phyloP scores from a whole-genome alignment of 2,329 filamentous ascomycete genomes.

The Tolypocladium sp. region DNA sequence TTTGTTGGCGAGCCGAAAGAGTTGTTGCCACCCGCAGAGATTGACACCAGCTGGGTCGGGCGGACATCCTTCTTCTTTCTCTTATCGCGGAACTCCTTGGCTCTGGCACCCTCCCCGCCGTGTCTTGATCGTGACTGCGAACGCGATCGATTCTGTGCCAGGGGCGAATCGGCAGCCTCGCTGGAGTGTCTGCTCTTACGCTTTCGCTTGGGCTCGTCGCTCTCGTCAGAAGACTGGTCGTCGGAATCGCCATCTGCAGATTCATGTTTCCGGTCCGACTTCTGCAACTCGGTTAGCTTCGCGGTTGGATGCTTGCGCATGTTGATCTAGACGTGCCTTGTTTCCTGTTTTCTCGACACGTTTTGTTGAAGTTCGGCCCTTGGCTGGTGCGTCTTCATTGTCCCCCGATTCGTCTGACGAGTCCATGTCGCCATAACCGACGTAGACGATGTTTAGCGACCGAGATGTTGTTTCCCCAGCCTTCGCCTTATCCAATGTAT shows the following conservation, averaged over 20 bases:
- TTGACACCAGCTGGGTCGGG: conserved; percentile 51
- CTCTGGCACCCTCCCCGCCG: conserved; percentile 17
- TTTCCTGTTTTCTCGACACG: conserved; percentile 15
- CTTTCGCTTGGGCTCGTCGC: conserved; percentile 11
- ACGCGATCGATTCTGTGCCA: conserved; percentile 17
- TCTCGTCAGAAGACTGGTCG: conserved; percentile 15
- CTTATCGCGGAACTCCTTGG: conserved; percentile 45
- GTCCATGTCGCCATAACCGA: conserved; percentile 43
- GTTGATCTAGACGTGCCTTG: conserved; percentile 16
- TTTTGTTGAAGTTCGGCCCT: conserved; percentile 26
- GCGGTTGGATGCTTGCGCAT: conserved; percentile 8
- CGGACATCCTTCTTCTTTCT: conserved; percentile 59
- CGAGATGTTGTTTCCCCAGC: conserved; percentile 21
- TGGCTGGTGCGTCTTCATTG: conserved; percentile 21
- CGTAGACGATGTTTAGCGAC: conserved; percentile 49
- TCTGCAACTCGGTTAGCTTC: not conserved
- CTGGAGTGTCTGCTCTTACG: conserved; percentile 17
- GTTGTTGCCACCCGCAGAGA: conserved; percentile 36
- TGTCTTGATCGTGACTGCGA: conserved; percentile 21
- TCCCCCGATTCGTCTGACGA: conserved; percentile 24
- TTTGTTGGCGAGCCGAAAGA: conserved; percentile 10
- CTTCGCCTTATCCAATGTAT: conserved; percentile 18
- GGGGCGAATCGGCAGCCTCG: conserved; percentile 9
- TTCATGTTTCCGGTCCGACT: not conserved
- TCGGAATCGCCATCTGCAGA: conserved; percentile 14